Evolutionary conservation across 805 yeast species (phyloP).

Genomic region (Zygosaccharomyces lentus): DNA sequence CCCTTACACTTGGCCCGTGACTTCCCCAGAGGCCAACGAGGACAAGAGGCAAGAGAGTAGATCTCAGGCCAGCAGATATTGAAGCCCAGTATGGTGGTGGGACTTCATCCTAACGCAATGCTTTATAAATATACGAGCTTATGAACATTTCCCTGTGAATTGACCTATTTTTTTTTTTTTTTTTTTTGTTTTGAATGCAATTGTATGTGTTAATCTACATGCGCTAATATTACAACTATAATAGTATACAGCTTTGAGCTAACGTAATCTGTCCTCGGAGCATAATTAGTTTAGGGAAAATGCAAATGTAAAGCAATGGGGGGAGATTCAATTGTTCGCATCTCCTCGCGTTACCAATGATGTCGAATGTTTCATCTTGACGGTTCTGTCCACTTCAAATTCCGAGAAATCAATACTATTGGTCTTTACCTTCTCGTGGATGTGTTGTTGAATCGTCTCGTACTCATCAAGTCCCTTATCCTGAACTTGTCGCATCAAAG

Average conservation of each 20-base stretch:
- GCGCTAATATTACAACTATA: constrained; percentile 2
- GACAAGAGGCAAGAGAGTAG: not conserved
- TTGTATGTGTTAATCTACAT: not conserved
- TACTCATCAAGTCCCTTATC: constrained; percentile 12
- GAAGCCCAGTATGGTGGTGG: no score
- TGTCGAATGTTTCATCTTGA: constrained; percentile 26
- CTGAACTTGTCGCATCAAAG: constrained; percentile 40
- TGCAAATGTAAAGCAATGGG: not conserved
- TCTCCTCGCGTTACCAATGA: constrained; percentile 23
- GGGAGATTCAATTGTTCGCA: constrained; percentile 7
- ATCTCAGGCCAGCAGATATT: not conserved
- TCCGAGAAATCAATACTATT: constrained; percentile 26
- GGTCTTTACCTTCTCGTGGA: constrained; percentile 14
- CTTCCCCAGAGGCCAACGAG: constrained; percentile 40
- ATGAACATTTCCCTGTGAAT: not conserved
- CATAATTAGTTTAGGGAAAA: not conserved
- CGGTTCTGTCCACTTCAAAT: constrained; percentile 23
- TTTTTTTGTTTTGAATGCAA: not conserved
- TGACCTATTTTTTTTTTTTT: not conserved
- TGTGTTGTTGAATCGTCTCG: constrained; percentile 19
- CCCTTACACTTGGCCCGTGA: constrained; percentile 88
- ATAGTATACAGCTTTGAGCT: not conserved
- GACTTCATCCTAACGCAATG: no score
- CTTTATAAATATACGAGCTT: not conserved
- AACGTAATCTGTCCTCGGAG: not conserved